A percentile compares a stretch with the other conserved stretches of the same genome.
Conservation (phyloP, 1,284 basidiomycete genomes). For the Sanguinoderma infundibulare region DNA sequence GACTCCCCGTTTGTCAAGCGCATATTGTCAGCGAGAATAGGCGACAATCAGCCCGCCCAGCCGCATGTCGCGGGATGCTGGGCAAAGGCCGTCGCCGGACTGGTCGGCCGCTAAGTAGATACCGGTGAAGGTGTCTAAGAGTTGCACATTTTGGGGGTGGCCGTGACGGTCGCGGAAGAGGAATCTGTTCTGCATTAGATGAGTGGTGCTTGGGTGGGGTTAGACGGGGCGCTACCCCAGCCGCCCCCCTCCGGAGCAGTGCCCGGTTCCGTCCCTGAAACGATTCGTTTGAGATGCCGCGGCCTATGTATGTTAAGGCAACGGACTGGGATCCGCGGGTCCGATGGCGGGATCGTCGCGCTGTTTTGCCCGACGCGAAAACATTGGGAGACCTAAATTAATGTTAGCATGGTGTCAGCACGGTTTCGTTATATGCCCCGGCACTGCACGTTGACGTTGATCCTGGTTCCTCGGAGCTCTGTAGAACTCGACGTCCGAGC, state of each 20-base stretch:
- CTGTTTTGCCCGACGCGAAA: not conserved
- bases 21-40: constrained; percentile 24
- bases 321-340: constrained; percentile 7
- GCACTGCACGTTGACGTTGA: not conserved
- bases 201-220: too few relatives aligned
- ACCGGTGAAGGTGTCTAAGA: too few relatives aligned
- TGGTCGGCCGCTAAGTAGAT: too few relatives aligned
- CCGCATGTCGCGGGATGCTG: constrained; percentile 3
- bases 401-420: not conserved
- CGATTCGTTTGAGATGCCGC: not conserved
- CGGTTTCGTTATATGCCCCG: not conserved
- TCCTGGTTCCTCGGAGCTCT: not conserved
- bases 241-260: not conserved
- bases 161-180: too few relatives aligned
- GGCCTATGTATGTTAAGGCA: not conserved
- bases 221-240: too few relatives aligned
- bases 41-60: constrained; percentile 17
- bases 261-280: not conserved
- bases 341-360: not conserved
- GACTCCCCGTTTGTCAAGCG: constrained; percentile 12
- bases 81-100: not conserved
- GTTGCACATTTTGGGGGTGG: too few relatives aligned
- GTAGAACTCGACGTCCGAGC: too few relatives aligned
- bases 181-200: too few relatives aligned
- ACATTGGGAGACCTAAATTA: not conserved